Conservation (phyloP, 169 alveolate genomes). For the Plasmodium cynomolgi region DNA sequence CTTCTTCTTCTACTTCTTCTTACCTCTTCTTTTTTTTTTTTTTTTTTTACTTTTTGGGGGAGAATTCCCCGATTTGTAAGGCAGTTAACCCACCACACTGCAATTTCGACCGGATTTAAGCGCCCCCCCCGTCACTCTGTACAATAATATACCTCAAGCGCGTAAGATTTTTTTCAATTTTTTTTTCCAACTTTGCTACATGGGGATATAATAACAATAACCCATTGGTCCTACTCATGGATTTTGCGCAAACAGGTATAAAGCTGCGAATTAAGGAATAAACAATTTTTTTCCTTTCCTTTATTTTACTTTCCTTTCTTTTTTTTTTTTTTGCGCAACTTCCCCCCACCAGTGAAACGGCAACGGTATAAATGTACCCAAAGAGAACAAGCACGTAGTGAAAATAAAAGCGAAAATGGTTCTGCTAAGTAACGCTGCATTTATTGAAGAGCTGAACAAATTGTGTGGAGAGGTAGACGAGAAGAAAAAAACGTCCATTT, state of each 20-base stretch:
- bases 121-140: not conserved
- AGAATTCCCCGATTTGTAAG: not conserved
- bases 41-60: not conserved
- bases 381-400: not conserved
- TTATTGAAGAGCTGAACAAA: slow-evolving; percentile 77
- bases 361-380: not conserved
- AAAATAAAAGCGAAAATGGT: slow-evolving; percentile 74
- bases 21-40: not conserved
- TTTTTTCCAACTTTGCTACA: not conserved
- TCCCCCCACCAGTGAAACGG: not conserved
- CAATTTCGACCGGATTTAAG: not conserved
- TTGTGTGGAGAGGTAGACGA: slow-evolving; percentile 76
- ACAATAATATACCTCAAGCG: not conserved
- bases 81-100: not conserved
- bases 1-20: too few relatives aligned
- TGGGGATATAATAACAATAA: not conserved
- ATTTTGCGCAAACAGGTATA: not conserved
- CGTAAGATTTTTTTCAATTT: too few relatives aligned
- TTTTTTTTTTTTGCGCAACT: not conserved
- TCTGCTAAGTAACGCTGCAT: slow-evolving; percentile 75
- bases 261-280: not conserved
- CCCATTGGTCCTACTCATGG: not conserved
- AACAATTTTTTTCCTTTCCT: not conserved
- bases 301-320: too few relatives aligned
- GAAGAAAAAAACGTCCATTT: slow-evolving; percentile 75